Base-by-base conservation (phyloP, 192 early-diverging fungal genomes). In the Backusella westeae region DNA sequence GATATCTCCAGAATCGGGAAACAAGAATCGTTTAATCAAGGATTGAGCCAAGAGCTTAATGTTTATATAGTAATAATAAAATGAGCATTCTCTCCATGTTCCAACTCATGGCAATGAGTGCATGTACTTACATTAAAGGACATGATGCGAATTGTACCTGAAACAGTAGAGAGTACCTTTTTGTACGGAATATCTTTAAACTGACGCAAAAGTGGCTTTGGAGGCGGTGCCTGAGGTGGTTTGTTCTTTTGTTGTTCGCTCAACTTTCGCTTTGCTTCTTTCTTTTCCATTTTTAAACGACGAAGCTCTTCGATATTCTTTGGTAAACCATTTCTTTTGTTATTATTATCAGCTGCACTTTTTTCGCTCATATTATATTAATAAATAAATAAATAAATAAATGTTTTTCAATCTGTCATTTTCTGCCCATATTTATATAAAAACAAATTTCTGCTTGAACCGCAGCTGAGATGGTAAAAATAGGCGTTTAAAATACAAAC, bases 31-130 rank as follows among this genome's bases (percentile, higher is more conserved):
- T 39, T 80, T 73, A 53, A 77, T 67, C 10, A 83, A 49, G 6
- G 67, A 67, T 36, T 83, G 82, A 29, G 82, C 82, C 29, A 83
- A 41, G 42, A 83, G 69, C 80, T 81, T n/a, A 67, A 70, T 38
- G 4, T 38, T 36, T 3, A 72, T 23, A 6, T 23, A 6, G 29
- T n/a, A 63, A 65, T 15, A 67, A 0, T 67, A 14, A 4, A 21
- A 21, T 21, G 52, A 53, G 17, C 52, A 53, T 12, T 4, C n/a
- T 52, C 23, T 8, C 23, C 53, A 59, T 53, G 6, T 23, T n/a
- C n/a, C 21, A 21, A 2, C 9, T 10, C 38, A 39, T 39, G 38
- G 9, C 65, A 67, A 2, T 39, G 26, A 46, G 7, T 35, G 1
- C 8, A 44, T 34, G 6, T 2, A 39, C 29, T 75, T 63, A 75